Percentiles rank a stretch among this genome's conserved stretches.
Evolutionary conservation across 176 grass and related monocot genomes (phyloP).

Genomic region (Zoysia japonica): DNA sequence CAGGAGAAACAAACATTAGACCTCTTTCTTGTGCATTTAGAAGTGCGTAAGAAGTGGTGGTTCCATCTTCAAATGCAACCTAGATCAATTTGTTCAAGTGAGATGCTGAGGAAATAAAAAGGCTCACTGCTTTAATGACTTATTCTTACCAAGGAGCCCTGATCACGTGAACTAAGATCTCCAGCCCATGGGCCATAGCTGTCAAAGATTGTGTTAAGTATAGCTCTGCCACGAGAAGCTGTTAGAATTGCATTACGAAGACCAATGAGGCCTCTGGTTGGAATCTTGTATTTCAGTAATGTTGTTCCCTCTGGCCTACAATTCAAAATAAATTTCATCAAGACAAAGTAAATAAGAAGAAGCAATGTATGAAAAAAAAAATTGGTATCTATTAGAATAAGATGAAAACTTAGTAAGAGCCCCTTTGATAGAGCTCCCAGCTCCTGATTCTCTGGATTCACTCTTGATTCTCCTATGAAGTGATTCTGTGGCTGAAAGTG

Average conservation of each 20-base stretch:
- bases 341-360: conserved; percentile 25
- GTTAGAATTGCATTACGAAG: conserved; percentile 88
- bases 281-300: conserved; percentile 94
- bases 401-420: background rate
- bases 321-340: conserved; percentile 35
- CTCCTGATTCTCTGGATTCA: no score
- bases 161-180: conserved; percentile 76
- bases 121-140: conserved; percentile 17
- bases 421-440: no score
- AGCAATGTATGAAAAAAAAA: background rate
- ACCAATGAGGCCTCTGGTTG: conserved; percentile 94
- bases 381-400: background rate
- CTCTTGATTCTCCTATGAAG: no score
- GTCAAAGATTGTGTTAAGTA: conserved; percentile 91
- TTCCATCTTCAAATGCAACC: conserved; percentile 97
- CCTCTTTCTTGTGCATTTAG: conserved; percentile 98
- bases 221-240: conserved; percentile 84
- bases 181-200: conserved; percentile 85
- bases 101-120: conserved; percentile 30
- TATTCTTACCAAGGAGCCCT: conserved; percentile 83
- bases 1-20: conserved; percentile 73
- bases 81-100: conserved; percentile 42
- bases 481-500: no score
- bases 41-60: conserved; percentile 81
- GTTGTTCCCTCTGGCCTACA: conserved; percentile 75